Evolutionary conservation across 139 green algal species (phyloP).

Genomic region (Gonium pectorale): DNA sequence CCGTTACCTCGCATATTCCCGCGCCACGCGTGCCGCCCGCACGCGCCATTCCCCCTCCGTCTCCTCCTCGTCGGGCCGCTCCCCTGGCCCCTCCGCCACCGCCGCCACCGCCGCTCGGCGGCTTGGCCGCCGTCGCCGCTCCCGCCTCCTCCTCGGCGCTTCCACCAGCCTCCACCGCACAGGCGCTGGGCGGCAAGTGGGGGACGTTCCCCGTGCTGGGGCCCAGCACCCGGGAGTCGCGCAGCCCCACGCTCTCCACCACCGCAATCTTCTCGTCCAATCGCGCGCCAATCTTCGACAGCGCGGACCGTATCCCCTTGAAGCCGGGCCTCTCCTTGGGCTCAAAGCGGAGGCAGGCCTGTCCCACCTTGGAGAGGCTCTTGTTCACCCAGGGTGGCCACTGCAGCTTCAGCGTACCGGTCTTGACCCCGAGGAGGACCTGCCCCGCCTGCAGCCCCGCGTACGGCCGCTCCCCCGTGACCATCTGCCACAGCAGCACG

Average conservation of each 20-base stretch:
- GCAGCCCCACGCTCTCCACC: constrained; percentile 15
- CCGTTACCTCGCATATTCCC: too few relatives aligned
- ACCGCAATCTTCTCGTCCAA: constrained; percentile 34
- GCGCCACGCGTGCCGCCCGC: too few relatives aligned
- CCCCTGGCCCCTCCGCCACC: neutral
- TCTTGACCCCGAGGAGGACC: constrained; percentile 54
- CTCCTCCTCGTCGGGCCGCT: too few relatives aligned
- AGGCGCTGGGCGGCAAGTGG: too few relatives aligned
- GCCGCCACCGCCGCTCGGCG: neutral
- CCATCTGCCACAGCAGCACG: constrained; percentile 56
- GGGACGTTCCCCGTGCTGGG: too few relatives aligned
- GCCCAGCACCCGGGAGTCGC: neutral
- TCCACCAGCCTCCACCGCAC: neutral
- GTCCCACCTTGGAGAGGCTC: constrained; percentile 30
- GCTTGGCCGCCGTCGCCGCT: neutral
- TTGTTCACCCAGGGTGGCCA: constrained; percentile 44
- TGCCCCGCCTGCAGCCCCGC: constrained; percentile 46
- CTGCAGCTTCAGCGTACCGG: constrained; percentile 35
- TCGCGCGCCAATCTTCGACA: constrained; percentile 5
- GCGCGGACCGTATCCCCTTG: constrained; percentile 30
- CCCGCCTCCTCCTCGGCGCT: neutral
- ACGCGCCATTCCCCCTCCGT: too few relatives aligned
- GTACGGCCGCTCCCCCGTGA: constrained; percentile 45
- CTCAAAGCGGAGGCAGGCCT: constrained; percentile 40
- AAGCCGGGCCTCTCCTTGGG: constrained; percentile 45